These are phyloP conservation scores for Tetrahymena malaccensis DNA, from an alignment of 73 alveolate species.

Conservation along the genomic window DNA sequence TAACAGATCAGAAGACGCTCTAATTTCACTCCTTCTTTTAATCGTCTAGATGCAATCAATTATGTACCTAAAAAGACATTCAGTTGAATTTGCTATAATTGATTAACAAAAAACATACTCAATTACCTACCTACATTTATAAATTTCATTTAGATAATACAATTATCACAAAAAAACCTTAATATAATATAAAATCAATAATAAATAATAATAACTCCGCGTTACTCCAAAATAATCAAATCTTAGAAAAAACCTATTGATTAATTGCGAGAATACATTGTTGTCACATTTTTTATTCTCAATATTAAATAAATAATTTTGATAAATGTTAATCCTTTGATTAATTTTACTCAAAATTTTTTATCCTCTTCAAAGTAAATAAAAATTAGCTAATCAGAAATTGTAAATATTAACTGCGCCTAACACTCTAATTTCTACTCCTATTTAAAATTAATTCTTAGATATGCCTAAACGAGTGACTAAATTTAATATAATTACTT, in stretches of 20 bases:
- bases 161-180: no score
- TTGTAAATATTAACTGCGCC: not conserved
- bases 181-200: no score
- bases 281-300: not conserved
- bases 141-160: no score
- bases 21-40: not conserved
- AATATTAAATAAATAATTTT: not conserved
- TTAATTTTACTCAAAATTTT: not conserved
- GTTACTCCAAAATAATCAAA: no score
- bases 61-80: not conserved
- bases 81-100: not conserved
- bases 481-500: not conserved
- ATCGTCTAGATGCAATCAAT: not conserved
- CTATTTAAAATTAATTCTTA: not conserved
- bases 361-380: not conserved
- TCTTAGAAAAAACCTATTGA: no score
- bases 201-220: no score
- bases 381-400: not conserved
- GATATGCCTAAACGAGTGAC: not conserved
- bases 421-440: not conserved
- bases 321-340: not conserved
- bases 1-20: not conserved
- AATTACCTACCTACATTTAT: not conserved
- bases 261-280: no score
- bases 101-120: not conserved